Evolutionary conservation across 2,329 filamentous ascomycete genomes (phyloP).

Genomic region (Harringtonia lauricola): DNA sequence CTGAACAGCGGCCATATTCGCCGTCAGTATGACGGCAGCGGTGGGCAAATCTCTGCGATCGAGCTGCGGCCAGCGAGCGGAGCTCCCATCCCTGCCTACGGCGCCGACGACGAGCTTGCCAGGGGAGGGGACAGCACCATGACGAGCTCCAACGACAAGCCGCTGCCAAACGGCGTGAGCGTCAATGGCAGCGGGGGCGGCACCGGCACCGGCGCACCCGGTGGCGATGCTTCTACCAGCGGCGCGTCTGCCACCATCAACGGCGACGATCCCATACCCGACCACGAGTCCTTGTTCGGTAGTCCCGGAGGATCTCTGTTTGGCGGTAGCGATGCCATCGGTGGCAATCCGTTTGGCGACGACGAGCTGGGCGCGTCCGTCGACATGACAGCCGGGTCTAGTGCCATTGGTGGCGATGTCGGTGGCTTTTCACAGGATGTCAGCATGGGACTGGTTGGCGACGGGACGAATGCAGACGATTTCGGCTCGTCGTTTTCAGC

Average conservation of each 20-base stretch:
- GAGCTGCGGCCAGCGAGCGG: constrained; percentile 72
- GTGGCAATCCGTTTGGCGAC: constrained; percentile 57
- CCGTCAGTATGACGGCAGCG: constrained; percentile 65
- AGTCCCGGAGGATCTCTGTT: constrained; percentile 78
- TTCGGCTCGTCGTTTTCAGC: no score
- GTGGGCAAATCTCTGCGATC: constrained; percentile 77
- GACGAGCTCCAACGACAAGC: constrained; percentile 60
- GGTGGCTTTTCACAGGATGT: constrained; percentile 12
- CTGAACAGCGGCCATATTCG: constrained; percentile 72
- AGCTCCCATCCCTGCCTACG: constrained; percentile 58
- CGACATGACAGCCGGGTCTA: constrained; percentile 34
- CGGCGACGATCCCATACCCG: constrained; percentile 33
- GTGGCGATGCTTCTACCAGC: constrained; percentile 19
- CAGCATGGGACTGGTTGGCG: constrained; percentile 28
- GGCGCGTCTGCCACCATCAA: constrained; percentile 20
- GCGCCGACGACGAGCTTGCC: constrained; percentile 46
- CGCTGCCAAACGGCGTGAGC: constrained; percentile 42
- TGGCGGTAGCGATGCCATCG: constrained; percentile 57
- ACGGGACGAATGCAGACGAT: constrained; percentile 11
- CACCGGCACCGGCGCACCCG: constrained; percentile 17
- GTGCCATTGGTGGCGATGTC: constrained; percentile 15
- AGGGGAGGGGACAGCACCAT: constrained; percentile 62
- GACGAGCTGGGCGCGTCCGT: constrained; percentile 57
- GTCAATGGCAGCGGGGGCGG: constrained; percentile 25
- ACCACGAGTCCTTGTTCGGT: constrained; percentile 74